phyloP scores from a whole-genome alignment of 768 basidiomycete genomes.

The Leccinum arenicola region DNA sequence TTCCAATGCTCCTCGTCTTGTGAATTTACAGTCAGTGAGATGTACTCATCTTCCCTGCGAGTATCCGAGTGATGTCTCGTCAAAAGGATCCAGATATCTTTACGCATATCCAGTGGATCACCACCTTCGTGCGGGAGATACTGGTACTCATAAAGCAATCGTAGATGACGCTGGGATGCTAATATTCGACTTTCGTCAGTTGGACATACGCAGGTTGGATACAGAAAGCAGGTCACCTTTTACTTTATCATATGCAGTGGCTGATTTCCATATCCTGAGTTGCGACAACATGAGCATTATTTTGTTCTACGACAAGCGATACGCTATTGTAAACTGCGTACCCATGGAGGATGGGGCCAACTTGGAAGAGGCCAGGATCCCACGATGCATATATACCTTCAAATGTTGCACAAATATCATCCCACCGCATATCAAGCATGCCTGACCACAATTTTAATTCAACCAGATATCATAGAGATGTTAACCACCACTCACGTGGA shows the following conservation, averaged over 20 bases:
- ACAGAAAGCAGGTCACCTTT: constrained; percentile 33
- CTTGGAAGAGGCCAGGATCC: constrained; percentile 65
- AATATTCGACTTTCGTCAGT: not conserved
- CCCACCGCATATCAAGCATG: constrained; percentile 68
- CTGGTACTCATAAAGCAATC: constrained; percentile 35
- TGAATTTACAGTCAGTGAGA: constrained; percentile 47
- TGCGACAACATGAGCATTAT: not conserved
- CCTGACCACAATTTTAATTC: constrained; percentile 30
- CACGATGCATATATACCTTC: constrained; percentile 85
- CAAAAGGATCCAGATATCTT: constrained; percentile 78
- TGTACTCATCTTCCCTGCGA: constrained; percentile 60
- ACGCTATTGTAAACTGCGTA: constrained; percentile 30
- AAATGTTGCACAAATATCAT: constrained; percentile 68
- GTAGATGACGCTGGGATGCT: constrained; percentile 42
- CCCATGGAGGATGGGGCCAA: constrained; percentile 63
- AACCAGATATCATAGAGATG: not conserved
- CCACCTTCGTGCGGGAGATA: not conserved
- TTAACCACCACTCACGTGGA: constrained; percentile 13
- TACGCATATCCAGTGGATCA: constrained; percentile 10
- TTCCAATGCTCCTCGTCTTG: constrained; percentile 42
- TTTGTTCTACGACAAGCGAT: not conserved
- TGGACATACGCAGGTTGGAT: not conserved
- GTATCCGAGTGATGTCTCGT: constrained; percentile 71
- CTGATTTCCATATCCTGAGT: constrained; percentile 43
- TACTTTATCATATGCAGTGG: constrained; percentile 32